A percentile compares a stretch with the other conserved stretches of the same genome.
These are phyloP conservation scores for Arctostaphylos glauca DNA, from an alignment of 148 eudicot genomes.

Conservation along the genomic window DNA sequence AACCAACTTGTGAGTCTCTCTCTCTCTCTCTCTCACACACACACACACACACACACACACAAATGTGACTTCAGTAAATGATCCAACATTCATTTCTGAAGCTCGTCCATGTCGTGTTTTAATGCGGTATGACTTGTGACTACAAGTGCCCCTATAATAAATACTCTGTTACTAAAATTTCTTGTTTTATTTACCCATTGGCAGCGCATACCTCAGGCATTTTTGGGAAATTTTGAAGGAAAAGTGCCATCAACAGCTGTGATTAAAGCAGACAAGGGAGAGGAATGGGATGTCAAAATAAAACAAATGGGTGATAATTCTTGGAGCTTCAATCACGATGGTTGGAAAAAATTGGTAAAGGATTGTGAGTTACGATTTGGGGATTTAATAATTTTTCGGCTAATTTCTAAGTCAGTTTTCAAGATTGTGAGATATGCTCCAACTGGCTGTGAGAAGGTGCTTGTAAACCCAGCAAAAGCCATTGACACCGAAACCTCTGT, in stretches of 20 bases:
- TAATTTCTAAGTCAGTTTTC: not conserved
- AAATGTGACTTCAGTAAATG: not conserved
- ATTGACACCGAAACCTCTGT: not conserved
- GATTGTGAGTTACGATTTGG: not conserved
- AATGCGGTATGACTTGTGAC: no score
- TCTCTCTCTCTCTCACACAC: not conserved
- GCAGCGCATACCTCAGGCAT: conserved; percentile 12
- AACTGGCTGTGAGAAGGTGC: not conserved
- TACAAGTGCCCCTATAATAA: no score
- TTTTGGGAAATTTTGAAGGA: not conserved
- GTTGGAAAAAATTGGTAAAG: not conserved
- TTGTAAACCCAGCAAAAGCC: no score
- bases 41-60: no score
- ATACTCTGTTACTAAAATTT: not conserved
- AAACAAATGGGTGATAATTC: not conserved
- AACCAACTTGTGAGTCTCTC: conserved; percentile 11
- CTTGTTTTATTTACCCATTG: no score
- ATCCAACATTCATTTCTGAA: not conserved
- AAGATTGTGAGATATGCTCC: not conserved
- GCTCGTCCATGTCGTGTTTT: not conserved
- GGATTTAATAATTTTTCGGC: not conserved
- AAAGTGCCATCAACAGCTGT: not conserved
- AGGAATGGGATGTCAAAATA: not conserved
- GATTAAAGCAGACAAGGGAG: not conserved
- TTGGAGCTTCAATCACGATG: not conserved